Conservation (phyloP, 148 eudicot genomes). For the Gaultheria prostrata region DNA sequence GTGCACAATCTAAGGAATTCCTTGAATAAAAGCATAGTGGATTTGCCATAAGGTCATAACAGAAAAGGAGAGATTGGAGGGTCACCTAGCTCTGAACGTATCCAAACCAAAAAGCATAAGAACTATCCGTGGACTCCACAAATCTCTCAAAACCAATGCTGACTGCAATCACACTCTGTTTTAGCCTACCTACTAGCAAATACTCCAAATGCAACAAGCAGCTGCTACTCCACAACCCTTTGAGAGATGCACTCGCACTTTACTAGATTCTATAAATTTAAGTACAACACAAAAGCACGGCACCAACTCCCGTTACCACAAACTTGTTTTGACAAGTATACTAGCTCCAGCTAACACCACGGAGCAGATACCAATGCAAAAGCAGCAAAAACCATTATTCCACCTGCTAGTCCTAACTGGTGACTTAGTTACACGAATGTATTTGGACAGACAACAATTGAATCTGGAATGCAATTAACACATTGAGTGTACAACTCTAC, state of each 20-base stretch:
- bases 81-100: background rate
- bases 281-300: background rate
- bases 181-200: background rate
- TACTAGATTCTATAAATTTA: background rate
- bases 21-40: background rate
- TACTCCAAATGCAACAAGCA: background rate
- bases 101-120: constrained; percentile 1
- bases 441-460: background rate
- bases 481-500: background rate
- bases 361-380: background rate
- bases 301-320: background rate
- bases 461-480: background rate
- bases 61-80: background rate
- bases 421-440: no score
- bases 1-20: no score
- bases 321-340: background rate
- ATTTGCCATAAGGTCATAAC: background rate
- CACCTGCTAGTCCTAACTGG: background rate
- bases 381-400: background rate
- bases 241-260: background rate
- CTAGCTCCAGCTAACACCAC: background rate
- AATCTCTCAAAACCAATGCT: no score
- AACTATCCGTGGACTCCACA: background rate
- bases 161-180: background rate
- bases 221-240: background rate